Evolutionary conservation across 2,329 filamentous ascomycete species (phyloP).

Genomic region (Epichloe glyceriae): DNA sequence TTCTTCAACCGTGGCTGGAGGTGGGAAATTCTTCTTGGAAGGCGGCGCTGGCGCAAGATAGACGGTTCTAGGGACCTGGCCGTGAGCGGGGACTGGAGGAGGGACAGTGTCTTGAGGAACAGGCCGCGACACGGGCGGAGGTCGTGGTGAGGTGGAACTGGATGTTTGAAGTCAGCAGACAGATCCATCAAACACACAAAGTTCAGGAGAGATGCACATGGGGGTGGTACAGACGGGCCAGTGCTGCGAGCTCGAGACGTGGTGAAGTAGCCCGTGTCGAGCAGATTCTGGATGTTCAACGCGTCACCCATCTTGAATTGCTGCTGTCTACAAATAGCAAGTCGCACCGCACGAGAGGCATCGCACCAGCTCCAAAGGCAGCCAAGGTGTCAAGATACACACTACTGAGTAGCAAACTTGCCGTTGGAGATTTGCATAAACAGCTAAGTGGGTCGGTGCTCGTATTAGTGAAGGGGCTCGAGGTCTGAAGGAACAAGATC

Average conservation of each 20-base stretch:
- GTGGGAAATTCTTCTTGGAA: slow-evolving; percentile 32
- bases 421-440: too few species aligned
- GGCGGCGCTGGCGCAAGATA: slow-evolving; percentile 6
- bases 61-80: slow-evolving; percentile 6
- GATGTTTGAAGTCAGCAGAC: neutral
- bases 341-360: slow-evolving; percentile 10
- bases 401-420: neutral
- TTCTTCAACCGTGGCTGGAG: slow-evolving; percentile 56
- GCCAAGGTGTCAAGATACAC: neutral
- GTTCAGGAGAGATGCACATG: neutral
- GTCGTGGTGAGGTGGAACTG: slow-evolving; percentile 9
- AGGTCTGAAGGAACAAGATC: too few species aligned
- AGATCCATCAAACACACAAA: neutral
- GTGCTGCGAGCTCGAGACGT: slow-evolving; percentile 29
- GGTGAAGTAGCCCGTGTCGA: slow-evolving; percentile 37
- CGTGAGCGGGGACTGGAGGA: slow-evolving; percentile 6
- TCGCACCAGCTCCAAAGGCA: slow-evolving; percentile 6
- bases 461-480: too few species aligned
- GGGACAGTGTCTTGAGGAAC: slow-evolving; percentile 9
- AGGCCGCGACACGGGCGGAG: slow-evolving; percentile 7
- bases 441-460: too few species aligned
- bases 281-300: slow-evolving; percentile 31
- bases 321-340: slow-evolving; percentile 6
- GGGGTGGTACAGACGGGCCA: slow-evolving; percentile 13
- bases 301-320: slow-evolving; percentile 28